Conservation (phyloP, 495 filamentous ascomycete genomes). For the Collariella sp. region DNA sequence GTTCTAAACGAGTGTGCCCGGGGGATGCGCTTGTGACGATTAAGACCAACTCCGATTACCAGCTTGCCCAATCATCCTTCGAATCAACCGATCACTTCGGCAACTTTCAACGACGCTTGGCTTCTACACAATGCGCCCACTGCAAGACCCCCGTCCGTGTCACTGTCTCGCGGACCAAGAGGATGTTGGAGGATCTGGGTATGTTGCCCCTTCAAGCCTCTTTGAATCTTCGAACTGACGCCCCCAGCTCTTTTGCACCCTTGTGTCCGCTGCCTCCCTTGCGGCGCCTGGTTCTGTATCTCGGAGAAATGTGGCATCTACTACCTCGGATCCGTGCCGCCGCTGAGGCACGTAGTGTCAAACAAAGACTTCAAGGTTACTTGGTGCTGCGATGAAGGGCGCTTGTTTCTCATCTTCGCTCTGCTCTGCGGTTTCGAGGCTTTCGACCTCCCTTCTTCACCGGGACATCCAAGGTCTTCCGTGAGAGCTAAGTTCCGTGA, state of each 20-base stretch:
- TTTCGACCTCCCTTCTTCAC: too few relatives aligned
- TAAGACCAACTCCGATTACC: too few relatives aligned
- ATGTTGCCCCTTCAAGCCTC: neutral
- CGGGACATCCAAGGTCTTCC: too few relatives aligned
- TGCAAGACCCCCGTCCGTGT: neutral
- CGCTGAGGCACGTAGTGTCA: neutral
- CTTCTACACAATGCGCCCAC: neutral
- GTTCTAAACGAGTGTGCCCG: too few relatives aligned
- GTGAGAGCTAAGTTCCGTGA: too few relatives aligned
- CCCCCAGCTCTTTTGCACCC: slow-evolving; percentile 15
- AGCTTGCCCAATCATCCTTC: neutral
- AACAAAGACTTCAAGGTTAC: slow-evolving; percentile 5
- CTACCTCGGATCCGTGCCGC: neutral
- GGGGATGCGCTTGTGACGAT: too few relatives aligned
- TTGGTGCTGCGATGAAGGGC: slow-evolving; percentile 30
- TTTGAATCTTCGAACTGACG: neutral
- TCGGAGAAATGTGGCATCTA: neutral
- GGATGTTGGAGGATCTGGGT: slow-evolving; percentile 2
- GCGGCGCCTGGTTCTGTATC: slow-evolving; percentile 6
- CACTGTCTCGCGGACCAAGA: neutral
- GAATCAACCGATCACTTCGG: neutral
- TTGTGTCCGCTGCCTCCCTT: slow-evolving; percentile 8
- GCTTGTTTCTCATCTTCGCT: slow-evolving; percentile 27
- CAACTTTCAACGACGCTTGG: neutral
- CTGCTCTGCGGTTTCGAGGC: slow-evolving; percentile 26